Conservation (phyloP, 345 rosid species). For the Cochlearia excelsa region DNA sequence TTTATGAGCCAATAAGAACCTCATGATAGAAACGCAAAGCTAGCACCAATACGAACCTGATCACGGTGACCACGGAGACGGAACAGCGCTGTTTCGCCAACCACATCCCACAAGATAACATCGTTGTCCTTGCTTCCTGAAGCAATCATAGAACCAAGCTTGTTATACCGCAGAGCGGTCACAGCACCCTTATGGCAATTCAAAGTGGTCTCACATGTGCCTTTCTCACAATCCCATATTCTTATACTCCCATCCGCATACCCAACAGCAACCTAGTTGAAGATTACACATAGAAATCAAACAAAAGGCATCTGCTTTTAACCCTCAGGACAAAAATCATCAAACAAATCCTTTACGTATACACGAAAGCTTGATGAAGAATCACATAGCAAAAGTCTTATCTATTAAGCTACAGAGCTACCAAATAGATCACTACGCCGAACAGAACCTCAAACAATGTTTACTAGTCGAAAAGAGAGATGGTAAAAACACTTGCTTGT, state of each 20-base stretch:
- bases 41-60: conserved; percentile 50
- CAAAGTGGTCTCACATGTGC: conserved; percentile 67
- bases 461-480: too few relatives aligned
- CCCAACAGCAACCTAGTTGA: conserved; percentile 51
- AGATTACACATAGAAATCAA: neutral
- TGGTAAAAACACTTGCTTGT: neutral
- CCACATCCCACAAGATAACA: conserved; percentile 90
- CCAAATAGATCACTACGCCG: too few relatives aligned
- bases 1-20: neutral
- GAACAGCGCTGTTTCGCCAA: conserved; percentile 78
- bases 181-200: conserved; percentile 90
- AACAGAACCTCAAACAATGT: too few relatives aligned
- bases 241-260: conserved; percentile 89
- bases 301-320: neutral
- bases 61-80: conserved; percentile 90
- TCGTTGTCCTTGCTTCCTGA: conserved; percentile 97
- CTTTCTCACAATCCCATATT: conserved; percentile 84
- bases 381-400: too few relatives aligned
- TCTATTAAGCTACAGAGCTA: too few relatives aligned
- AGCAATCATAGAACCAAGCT: conserved; percentile 70
- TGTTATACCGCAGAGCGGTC: conserved; percentile 60
- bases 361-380: too few relatives aligned
- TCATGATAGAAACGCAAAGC: neutral
- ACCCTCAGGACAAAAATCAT: neutral
- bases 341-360: neutral